phyloP scores from a whole-genome alignment of 441 rosid genomes.

The Rhodomyrtus psidioides region DNA sequence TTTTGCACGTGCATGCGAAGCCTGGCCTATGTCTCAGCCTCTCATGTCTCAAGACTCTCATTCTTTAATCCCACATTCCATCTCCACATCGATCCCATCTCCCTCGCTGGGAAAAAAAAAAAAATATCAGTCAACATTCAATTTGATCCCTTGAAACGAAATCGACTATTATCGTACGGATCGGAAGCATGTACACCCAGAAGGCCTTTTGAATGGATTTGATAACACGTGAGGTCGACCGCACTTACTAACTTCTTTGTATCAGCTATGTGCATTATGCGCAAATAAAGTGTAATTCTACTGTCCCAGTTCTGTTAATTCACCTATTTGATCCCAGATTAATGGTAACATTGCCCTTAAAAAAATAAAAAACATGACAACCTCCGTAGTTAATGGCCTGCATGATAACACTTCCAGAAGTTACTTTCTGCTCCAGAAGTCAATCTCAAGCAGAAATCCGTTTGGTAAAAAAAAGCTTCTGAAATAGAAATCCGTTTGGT shows the following conservation, averaged over 20 bases:
- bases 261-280: neutral
- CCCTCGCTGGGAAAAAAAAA: neutral
- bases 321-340: neutral
- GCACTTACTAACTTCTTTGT: neutral
- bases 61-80: neutral
- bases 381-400: neutral
- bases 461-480: no score
- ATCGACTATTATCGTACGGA: fast-evolving
- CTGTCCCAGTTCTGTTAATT: neutral
- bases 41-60: neutral
- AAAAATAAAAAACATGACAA: neutral
- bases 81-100: neutral
- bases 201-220: neutral
- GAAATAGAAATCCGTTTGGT: no score
- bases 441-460: no score
- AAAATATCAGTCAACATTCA: neutral
- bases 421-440: no score
- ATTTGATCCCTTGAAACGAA: neutral
- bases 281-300: neutral
- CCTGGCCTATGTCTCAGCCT: neutral
- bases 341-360: neutral
- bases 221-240: neutral
- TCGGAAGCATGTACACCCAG: neutral
- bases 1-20: neutral
- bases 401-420: no score